Conservation (phyloP, 2,329 filamentous ascomycete genomes). For the Botrytis cinerea region DNA sequence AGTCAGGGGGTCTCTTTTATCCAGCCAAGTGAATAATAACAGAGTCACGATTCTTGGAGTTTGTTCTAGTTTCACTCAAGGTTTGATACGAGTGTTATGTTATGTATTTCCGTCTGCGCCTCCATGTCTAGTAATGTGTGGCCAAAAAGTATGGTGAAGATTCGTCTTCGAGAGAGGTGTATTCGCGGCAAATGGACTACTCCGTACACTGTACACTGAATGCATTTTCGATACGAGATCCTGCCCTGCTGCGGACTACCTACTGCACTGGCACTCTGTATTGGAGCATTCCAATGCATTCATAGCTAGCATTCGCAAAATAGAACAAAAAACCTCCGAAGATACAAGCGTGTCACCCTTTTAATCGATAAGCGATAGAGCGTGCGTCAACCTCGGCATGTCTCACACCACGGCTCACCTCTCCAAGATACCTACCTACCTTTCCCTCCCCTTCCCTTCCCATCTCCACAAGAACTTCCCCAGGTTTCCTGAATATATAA, state of each 20-base stretch:
- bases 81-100: conserved; percentile 1
- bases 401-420: neutral
- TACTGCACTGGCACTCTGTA: neutral
- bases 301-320: neutral
- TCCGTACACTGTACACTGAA: neutral
- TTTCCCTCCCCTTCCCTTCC: too few species aligned
- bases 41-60: neutral
- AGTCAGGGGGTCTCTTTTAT: conserved; percentile 19
- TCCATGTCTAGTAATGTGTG: neutral
- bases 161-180: neutral
- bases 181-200: neutral
- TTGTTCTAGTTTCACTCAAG: conserved; percentile 5
- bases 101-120: neutral
- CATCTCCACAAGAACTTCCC: conserved; percentile 2
- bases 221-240: neutral
- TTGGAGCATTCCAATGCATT: neutral
- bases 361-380: conserved; percentile 8
- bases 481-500: neutral
- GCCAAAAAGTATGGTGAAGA: neutral
- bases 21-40: neutral
- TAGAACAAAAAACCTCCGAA: neutral
- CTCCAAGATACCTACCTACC: neutral
- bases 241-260: neutral
- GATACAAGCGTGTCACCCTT: conserved; percentile 3
- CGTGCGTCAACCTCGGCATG: neutral